Evolutionary conservation across 768 basidiomycete species (phyloP).

Genomic region (Plicaturopsis crispa): DNA sequence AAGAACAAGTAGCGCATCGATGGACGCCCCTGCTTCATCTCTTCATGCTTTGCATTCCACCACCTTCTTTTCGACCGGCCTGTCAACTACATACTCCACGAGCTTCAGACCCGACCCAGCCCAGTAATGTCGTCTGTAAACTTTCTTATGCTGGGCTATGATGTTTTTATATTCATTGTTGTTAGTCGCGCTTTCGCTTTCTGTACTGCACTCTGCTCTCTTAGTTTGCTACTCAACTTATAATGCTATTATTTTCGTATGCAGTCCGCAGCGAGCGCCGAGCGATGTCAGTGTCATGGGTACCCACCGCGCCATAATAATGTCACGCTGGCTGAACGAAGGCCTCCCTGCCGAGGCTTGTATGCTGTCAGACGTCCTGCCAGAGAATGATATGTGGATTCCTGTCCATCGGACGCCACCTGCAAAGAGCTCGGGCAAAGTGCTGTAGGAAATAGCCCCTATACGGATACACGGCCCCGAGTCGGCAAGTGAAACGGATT

Average conservation of each 20-base stretch:
- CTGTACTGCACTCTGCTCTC: not conserved
- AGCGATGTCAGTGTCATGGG: no score
- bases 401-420: no score
- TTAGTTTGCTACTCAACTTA: not conserved
- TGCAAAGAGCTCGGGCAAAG: not conserved
- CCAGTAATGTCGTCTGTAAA: constrained; percentile 2
- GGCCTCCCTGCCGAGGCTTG: no score
- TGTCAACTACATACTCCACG: not conserved
- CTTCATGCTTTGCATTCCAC: not conserved
- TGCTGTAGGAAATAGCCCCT: not conserved
- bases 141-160: not conserved
- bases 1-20: constrained; percentile 23
- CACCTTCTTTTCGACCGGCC: not conserved
- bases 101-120: not conserved
- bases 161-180: not conserved
- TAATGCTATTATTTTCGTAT: no score
- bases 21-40: not conserved
- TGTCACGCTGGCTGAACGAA: no score
- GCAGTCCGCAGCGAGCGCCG: no score
- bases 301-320: no score
- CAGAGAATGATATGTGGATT: no score
- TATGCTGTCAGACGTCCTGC: no score
- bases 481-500: not conserved
- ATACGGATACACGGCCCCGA: not conserved
- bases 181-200: constrained; percentile 1